Conservation (phyloP, 306 rosid genomes). For the Sesbania bispinosa region DNA sequence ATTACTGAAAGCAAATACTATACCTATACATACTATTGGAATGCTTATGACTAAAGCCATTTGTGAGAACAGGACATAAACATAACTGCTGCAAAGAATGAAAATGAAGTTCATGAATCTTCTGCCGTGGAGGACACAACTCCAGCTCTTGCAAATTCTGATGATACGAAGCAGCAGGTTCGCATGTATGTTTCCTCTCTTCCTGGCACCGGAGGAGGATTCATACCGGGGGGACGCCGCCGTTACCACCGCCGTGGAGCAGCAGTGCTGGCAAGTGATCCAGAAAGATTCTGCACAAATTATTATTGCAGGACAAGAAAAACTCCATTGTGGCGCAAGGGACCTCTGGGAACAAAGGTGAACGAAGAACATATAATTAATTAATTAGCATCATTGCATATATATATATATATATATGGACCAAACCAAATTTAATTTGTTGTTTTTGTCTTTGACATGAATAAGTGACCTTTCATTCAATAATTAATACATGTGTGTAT, state of each 20-base stretch:
- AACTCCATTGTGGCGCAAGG: slow-evolving; percentile 37
- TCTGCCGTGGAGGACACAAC: neutral
- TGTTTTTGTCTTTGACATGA: no score
- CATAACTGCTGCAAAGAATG: no score
- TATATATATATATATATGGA: no score
- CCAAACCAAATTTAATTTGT: no score
- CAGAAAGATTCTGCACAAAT: slow-evolving; percentile 5
- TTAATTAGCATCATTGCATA: no score
- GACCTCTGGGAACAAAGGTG: slow-evolving; percentile 36
- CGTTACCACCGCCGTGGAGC: neutral
- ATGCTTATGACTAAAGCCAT: no score
- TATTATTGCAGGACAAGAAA: slow-evolving; percentile 6
- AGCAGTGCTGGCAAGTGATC: neutral
- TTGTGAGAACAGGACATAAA: no score
- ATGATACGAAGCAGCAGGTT: neutral
- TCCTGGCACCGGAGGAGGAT: neutral
- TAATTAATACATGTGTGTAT: no score
- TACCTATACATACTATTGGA: no score
- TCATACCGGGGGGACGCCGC: neutral
- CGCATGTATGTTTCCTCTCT: neutral
- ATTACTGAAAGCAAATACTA: no score
- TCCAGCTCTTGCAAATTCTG: neutral
- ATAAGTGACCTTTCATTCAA: no score
- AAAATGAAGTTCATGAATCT: neutral
- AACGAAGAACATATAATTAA: no score